Percentiles rank a stretch among this genome's conserved stretches.
phyloP scores from a whole-genome alignment of 2,329 filamentous ascomycete genomes.

The Arachnopeziza araneosa region DNA sequence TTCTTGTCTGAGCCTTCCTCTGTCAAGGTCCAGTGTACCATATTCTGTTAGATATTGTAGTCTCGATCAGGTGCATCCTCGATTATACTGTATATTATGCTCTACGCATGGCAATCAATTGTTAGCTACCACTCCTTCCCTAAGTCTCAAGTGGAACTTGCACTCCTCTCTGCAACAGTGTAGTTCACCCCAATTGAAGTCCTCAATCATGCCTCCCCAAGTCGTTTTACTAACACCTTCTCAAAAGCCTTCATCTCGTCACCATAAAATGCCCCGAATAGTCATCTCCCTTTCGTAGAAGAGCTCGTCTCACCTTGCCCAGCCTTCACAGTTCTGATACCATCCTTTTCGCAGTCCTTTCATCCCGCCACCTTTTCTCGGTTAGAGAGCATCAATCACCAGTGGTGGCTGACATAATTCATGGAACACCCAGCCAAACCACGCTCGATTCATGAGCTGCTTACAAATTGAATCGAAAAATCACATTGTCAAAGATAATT shows the following conservation, averaged over 20 bases:
- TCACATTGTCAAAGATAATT: too few species aligned
- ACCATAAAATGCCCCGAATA: slow-evolving; percentile 8
- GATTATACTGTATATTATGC: neutral
- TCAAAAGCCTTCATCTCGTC: slow-evolving; percentile 3
- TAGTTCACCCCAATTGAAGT: slow-evolving; percentile 11
- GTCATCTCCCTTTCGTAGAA: too few species aligned
- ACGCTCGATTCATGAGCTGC: too few species aligned
- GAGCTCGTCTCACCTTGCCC: slow-evolving; percentile 11
- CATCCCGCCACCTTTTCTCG: too few species aligned
- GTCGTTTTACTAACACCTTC: neutral
- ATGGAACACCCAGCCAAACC: too few species aligned
- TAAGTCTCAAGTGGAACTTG: slow-evolving; percentile 1
- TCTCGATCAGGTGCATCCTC: neutral
- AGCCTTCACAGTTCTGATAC: neutral
- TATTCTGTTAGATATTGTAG: neutral
- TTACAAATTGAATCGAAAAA: too few species aligned
- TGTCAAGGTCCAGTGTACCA: neutral
- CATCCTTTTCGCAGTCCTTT: slow-evolving; percentile 11
- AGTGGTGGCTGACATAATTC: too few species aligned
- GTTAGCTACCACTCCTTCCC: too few species aligned
- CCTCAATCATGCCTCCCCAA: slow-evolving; percentile 7
- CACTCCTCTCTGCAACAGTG: slow-evolving; percentile 9
- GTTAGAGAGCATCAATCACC: too few species aligned
- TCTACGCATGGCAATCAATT: neutral
- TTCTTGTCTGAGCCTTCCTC: neutral